These are phyloP conservation scores for Exserohilum turcica DNA, from an alignment of 2,329 filamentous ascomycete species.

Conservation along the genomic window DNA sequence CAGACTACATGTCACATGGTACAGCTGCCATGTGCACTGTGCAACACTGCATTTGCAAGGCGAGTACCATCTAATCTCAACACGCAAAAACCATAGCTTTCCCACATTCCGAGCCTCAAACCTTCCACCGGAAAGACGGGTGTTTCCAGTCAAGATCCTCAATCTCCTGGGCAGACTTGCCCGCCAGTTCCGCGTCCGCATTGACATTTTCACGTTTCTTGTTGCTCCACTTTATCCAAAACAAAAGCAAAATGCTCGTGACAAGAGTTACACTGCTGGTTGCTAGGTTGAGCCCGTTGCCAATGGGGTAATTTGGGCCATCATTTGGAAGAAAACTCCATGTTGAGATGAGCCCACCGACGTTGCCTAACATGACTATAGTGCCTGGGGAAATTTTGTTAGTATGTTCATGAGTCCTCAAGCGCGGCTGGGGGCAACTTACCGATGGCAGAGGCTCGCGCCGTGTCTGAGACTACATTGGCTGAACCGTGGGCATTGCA, in stretches of 20 bases:
- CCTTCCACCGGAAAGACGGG: conserved; percentile 67
- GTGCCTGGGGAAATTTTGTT: conserved; percentile 44
- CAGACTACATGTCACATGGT: too few species aligned
- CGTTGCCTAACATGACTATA: conserved; percentile 73
- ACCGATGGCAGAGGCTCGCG: conserved; percentile 67
- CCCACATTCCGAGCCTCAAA: too few species aligned
- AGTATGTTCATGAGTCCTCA: neutral
- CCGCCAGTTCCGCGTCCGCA: conserved; percentile 61
- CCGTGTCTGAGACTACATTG: conserved; percentile 74
- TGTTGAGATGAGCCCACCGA: conserved; percentile 70
- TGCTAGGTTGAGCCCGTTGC: conserved; percentile 72
- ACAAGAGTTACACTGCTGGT: conserved; percentile 64
- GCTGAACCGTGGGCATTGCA: conserved; percentile 71
- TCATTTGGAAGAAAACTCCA: conserved; percentile 70
- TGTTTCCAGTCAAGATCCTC: conserved; percentile 55
- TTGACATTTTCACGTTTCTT: conserved; percentile 60
- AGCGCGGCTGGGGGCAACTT: neutral
- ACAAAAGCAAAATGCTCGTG: conserved; percentile 53
- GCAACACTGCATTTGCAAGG: too few species aligned
- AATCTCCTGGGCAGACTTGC: conserved; percentile 46
- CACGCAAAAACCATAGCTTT: too few species aligned
- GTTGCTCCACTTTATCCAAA: conserved; percentile 70
- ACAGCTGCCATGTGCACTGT: too few species aligned
- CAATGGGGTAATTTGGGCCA: conserved; percentile 69
- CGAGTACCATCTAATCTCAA: too few species aligned